Evolutionary conservation across 441 rosid species (phyloP).

Genomic region (Melastoma candidum): DNA sequence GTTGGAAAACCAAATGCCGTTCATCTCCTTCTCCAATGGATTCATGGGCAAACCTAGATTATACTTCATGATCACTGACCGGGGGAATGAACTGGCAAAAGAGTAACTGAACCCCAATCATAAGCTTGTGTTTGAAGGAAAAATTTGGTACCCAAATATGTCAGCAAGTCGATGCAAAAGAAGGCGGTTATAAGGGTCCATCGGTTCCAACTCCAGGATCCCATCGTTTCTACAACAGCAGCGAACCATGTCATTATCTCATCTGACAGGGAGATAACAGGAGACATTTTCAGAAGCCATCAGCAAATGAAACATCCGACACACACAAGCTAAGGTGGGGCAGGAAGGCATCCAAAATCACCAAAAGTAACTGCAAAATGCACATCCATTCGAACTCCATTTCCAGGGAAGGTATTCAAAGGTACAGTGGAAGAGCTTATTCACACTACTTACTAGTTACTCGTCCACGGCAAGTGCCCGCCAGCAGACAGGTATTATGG

Average conservation of each 20-base stretch:
- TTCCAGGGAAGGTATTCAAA: too few species aligned
- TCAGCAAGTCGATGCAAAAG: constrained; percentile 67
- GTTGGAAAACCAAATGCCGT: constrained; percentile 47
- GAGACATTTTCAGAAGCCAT: too few species aligned
- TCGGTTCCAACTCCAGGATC: constrained; percentile 54
- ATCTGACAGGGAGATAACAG: too few species aligned
- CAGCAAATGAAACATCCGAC: too few species aligned
- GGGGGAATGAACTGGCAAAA: neutral
- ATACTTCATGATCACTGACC: constrained; percentile 5
- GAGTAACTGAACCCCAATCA: neutral
- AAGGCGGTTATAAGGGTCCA: constrained; percentile 60
- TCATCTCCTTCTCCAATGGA: constrained; percentile 67
- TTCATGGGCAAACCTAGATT: constrained; percentile 51
- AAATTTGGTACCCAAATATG: constrained; percentile 43
- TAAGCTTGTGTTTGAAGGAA: neutral
- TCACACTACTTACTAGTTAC: too few species aligned
- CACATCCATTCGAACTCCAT: too few species aligned
- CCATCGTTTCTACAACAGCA: constrained; percentile 37
- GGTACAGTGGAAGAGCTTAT: too few species aligned
- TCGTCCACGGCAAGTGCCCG: too few species aligned
- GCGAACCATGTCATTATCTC: neutral
- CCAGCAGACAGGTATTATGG: too few species aligned
- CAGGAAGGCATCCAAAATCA: too few species aligned
- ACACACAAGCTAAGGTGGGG: too few species aligned
- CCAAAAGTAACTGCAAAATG: too few species aligned